phyloP scores from a whole-genome alignment of 2,329 filamentous ascomycete genomes.

The Septoria linicola region DNA sequence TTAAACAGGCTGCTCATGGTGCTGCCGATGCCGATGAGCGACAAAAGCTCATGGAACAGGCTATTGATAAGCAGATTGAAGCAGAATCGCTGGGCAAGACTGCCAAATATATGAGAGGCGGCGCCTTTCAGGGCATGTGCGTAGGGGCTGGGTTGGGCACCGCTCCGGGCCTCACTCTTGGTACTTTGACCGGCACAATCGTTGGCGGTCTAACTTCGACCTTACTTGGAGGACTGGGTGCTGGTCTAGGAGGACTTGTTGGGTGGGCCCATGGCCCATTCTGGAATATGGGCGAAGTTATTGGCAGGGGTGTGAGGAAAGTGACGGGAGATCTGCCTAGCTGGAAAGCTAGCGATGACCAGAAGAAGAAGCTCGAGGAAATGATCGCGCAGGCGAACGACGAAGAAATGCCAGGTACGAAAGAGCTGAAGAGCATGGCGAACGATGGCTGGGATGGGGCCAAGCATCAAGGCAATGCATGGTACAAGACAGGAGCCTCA shows the following conservation, averaged over 20 bases:
- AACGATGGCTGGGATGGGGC: constrained; percentile 15
- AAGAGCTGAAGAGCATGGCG: constrained; percentile 19
- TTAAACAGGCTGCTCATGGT: constrained; percentile 32
- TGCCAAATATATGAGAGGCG: constrained; percentile 34
- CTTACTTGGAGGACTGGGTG: constrained; percentile 34
- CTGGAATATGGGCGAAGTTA: constrained; percentile 32
- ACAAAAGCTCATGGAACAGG: constrained; percentile 36
- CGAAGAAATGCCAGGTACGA: constrained; percentile 29
- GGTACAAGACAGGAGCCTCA: constrained; percentile 15
- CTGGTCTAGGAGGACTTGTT: constrained; percentile 25
- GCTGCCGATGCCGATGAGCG: constrained; percentile 36
- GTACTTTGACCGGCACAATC: constrained; percentile 34
- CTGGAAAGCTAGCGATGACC: constrained; percentile 34
- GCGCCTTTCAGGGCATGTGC: constrained; percentile 35
- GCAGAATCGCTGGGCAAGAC: constrained; percentile 38
- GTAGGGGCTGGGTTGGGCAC: constrained; percentile 36
- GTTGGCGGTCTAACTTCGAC: constrained; percentile 33
- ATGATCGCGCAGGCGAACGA: constrained; percentile 35
- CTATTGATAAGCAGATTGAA: constrained; percentile 32
- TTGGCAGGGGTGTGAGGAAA: constrained; percentile 29
- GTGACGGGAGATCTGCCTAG: constrained; percentile 33
- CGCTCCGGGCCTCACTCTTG: constrained; percentile 31
- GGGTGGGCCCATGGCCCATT: constrained; percentile 34
- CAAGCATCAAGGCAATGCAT: constrained; percentile 16
- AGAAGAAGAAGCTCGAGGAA: constrained; percentile 36